A percentile compares a stretch with the other conserved stretches of the same genome.
phyloP scores from a whole-genome alignment of 164 flowering plant species.

The Amborella trichopoda region DNA sequence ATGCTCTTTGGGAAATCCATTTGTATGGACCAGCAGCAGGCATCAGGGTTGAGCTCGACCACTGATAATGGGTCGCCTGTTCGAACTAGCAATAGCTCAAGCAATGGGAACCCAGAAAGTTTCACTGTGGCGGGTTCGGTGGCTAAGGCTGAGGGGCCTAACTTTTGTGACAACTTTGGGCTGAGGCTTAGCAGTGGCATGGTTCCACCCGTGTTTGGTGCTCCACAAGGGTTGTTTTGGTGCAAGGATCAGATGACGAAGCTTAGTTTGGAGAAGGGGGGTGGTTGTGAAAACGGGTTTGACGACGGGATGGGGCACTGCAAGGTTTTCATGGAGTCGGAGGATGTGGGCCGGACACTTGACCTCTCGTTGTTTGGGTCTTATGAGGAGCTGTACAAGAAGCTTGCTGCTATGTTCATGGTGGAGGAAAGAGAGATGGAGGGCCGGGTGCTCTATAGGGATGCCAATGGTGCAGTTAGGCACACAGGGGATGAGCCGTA shows the following conservation, averaged over 20 bases:
- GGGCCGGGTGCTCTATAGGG: constrained; percentile 31
- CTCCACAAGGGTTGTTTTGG: constrained; percentile 22
- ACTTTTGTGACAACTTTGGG: constrained; percentile 31
- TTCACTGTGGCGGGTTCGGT: neutral
- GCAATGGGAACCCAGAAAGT: constrained; percentile 31
- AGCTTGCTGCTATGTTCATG: constrained; percentile 38
- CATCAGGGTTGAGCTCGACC: constrained; percentile 28
- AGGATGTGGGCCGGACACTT: constrained; percentile 51
- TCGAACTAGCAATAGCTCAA: constrained; percentile 30
- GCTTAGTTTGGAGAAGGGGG: constrained; percentile 4
- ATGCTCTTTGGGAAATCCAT: constrained; percentile 60
- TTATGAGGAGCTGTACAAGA: constrained; percentile 42
- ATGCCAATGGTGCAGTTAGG: constrained; percentile 22
- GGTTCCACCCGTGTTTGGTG: constrained; percentile 3
- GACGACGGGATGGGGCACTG: constrained; percentile 36
- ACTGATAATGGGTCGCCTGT: constrained; percentile 24
- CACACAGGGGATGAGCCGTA: constrained; percentile 53
- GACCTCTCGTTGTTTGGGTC: constrained; percentile 42
- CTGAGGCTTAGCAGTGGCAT: constrained; percentile 23
- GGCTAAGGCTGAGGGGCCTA: constrained; percentile 12
- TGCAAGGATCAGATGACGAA: constrained; percentile 21
- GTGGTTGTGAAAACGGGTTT: neutral
- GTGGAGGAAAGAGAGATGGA: constrained; percentile 28
- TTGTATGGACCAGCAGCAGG: constrained; percentile 41
- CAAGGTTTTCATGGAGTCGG: constrained; percentile 58